Conservation (phyloP, 495 filamentous ascomycete genomes). For the Aspergillus panamensis region DNA sequence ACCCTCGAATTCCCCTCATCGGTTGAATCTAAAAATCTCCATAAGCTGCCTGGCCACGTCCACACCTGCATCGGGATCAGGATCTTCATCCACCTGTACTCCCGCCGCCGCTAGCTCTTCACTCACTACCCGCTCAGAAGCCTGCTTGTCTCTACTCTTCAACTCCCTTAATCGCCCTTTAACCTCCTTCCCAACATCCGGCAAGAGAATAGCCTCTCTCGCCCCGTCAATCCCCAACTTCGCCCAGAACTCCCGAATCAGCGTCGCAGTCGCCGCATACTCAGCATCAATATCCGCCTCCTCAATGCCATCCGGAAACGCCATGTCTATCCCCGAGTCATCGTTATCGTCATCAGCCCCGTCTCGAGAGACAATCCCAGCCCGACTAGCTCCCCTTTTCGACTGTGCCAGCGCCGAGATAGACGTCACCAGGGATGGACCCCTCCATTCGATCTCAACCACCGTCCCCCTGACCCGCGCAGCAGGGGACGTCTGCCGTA, state of each 20-base stretch:
- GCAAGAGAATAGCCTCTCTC: conserved; percentile 41
- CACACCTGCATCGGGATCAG: conserved; percentile 38
- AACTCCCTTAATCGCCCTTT: conserved; percentile 30
- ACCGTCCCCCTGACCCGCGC: conserved; percentile 39
- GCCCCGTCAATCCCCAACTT: conserved; percentile 34
- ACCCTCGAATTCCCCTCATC: conserved; percentile 20
- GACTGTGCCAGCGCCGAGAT: conserved; percentile 16
- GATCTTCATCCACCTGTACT: conserved; percentile 27
- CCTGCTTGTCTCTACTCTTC: conserved; percentile 16
- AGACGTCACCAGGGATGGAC: conserved; percentile 37
- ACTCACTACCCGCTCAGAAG: not conserved
- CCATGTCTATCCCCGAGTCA: conserved; percentile 32
- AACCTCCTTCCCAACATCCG: conserved; percentile 41
- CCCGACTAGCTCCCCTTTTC: not conserved
- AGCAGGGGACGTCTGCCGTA: conserved; percentile 41
- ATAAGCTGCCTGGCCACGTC: conserved; percentile 49
- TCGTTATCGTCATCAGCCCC: conserved; percentile 19
- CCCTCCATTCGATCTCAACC: conserved; percentile 45
- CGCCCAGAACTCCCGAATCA: conserved; percentile 46
- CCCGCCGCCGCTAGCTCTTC: conserved; percentile 3
- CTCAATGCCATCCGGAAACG: conserved; percentile 28
- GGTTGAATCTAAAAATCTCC: conserved; percentile 48
- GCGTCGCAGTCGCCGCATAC: conserved; percentile 34
- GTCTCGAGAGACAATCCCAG: not conserved
- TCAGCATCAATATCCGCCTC: conserved; percentile 44